Evolutionary conservation across 129 eudicot genomes (phyloP), one percentile per base, ranked within the genome.

Genomic region (Flaveria linearis): DNA sequence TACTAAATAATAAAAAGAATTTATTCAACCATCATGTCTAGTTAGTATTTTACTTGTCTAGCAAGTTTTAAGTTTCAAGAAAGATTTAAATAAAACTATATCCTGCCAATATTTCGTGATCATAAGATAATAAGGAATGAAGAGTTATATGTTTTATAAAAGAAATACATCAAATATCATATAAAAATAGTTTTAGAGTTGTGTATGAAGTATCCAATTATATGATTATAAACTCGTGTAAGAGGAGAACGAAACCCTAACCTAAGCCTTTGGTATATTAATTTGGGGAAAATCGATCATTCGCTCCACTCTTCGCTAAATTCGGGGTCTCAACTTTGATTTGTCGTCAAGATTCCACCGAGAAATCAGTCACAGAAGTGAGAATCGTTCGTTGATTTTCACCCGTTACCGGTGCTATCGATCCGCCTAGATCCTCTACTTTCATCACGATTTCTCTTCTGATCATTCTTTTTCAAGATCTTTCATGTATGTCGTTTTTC

Each of bases 201-300:
- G 1, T 14, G 53, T 49, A 13, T 14, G 53, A 49, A 12, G 47
- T 43, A 43, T 43, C 12, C 12, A 43, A 11, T 8, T 11, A 8
- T 14, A 14, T 49, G 53, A 14, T 12, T 49, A 13, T 12, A 49
- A 17, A 49, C 16, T 13, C 16, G 53, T 49, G n/a, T 3, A 14
- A 12, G 53, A 49, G n/a, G 28, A 20, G 2, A 3, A 60, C 39
- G 20, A 30, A 30, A 76, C 65, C 56, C 73, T 45, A 47, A 76
- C 80, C 65, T 76, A 64, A 49, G 71, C 50, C 39, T 61, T 78
- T 61, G 82, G 82, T 78, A 64, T 64, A 61, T 71, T 70, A 71
- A 60, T 46, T 71, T 71, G 50, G 82, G 82, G 77, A 50, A 68
- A 70, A 68, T 20, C n/a, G 82, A 78, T 71, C 72, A 78, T 70